Evolutionary conservation across 495 filamentous ascomycete genomes (phyloP).

Genomic region (Mytilinidion resinicola): DNA sequence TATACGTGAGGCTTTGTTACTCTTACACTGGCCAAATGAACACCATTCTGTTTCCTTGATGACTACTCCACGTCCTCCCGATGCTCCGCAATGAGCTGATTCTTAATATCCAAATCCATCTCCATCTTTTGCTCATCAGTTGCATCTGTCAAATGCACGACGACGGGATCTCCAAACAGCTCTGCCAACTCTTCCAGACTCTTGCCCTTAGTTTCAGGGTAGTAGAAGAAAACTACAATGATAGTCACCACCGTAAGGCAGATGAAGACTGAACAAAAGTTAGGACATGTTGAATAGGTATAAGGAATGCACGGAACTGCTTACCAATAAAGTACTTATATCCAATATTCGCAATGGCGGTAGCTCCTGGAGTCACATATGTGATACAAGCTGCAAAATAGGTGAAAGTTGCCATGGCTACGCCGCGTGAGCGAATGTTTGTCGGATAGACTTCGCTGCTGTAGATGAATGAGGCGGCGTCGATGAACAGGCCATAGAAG

Average conservation of each 20-base stretch:
- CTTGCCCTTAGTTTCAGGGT: slow-evolving; percentile 28
- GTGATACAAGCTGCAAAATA: slow-evolving; percentile 29
- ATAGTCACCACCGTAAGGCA: slow-evolving; percentile 26
- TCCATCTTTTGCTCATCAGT: slow-evolving; percentile 17
- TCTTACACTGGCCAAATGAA: no score
- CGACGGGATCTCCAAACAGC: slow-evolving; percentile 27
- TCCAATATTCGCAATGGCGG: slow-evolving; percentile 22
- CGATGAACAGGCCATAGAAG: slow-evolving; percentile 27
- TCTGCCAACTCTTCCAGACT: slow-evolving; percentile 25
- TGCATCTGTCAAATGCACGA: slow-evolving; percentile 23
- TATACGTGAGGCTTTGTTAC: no score
- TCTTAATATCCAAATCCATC: slow-evolving; percentile 23
- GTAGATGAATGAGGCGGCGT: slow-evolving; percentile 33
- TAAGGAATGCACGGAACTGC: neutral
- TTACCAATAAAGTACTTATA: slow-evolving; percentile 26
- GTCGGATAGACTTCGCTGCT: slow-evolving; percentile 30
- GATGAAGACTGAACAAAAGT: slow-evolving; percentile 13
- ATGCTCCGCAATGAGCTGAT: slow-evolving; percentile 12
- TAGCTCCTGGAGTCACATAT: slow-evolving; percentile 26
- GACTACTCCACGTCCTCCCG: slow-evolving; percentile 2
- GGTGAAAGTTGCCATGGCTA: slow-evolving; percentile 23
- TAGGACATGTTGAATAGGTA: neutral
- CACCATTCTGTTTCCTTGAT: no score
- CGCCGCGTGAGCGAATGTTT: slow-evolving; percentile 26
- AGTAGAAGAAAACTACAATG: slow-evolving; percentile 25